Evolutionary conservation across 129 eudicot genomes (phyloP).

Genomic region (Ambrosia trifida): DNA sequence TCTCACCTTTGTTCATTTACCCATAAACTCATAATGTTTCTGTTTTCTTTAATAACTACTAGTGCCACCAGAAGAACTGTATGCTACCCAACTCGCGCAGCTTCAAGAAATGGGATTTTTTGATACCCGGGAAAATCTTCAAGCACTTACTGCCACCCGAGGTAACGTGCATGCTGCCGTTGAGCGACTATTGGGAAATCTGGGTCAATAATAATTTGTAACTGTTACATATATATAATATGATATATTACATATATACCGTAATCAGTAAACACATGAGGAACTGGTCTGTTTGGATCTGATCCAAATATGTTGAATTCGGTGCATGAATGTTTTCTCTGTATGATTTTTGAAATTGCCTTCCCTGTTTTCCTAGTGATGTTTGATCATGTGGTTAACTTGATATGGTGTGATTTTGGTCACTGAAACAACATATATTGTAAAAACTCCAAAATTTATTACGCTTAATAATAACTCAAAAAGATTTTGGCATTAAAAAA

Average conservation of each 20-base stretch:
- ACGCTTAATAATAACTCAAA: background rate
- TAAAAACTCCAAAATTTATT: background rate
- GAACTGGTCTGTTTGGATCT: conserved; percentile 35
- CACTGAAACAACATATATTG: background rate
- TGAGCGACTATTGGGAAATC: conserved; percentile 72
- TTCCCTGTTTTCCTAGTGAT: conserved; percentile 1
- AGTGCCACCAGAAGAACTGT: conserved; percentile 83
- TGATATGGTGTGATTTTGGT: background rate
- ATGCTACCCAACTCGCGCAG: conserved; percentile 72
- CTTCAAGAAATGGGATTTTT: conserved; percentile 91
- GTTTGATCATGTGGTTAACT: background rate
- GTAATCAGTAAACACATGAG: conserved; percentile 18
- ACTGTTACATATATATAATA: conserved; percentile 24
- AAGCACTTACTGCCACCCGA: conserved; percentile 68
- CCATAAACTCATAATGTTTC: background rate
- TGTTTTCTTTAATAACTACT: background rate
- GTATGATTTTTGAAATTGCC: conserved; percentile 22
- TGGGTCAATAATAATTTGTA: conserved; percentile 42
- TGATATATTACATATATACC: conserved; percentile 26
- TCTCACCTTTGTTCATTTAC: background rate
- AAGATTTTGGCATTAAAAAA: background rate
- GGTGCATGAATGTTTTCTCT: conserved; percentile 38
- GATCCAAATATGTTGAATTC: conserved; percentile 25
- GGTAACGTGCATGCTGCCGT: conserved; percentile 88
- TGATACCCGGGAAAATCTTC: conserved; percentile 66